These are phyloP conservation scores for Lasiodiplodia gonubiensis DNA, from an alignment of 2,329 filamentous ascomycete genomes.

Conservation along the genomic window DNA sequence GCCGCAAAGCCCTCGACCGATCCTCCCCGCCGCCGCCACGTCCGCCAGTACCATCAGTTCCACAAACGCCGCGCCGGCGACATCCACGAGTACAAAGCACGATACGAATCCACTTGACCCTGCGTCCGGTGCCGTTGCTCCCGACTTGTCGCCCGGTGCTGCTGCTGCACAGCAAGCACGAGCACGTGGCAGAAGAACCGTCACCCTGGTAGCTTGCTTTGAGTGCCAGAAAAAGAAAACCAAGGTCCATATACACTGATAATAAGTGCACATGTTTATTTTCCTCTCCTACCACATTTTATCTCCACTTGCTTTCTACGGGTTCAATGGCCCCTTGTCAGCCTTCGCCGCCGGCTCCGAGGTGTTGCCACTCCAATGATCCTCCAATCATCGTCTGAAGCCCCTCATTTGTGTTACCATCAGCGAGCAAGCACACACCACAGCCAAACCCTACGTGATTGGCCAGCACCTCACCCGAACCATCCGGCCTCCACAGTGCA, in stretches of 20 bases:
- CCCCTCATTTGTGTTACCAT: constrained; percentile 15
- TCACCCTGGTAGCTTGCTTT: constrained; percentile 21
- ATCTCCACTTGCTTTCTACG: neutral
- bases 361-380: neutral
- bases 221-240: constrained; percentile 26
- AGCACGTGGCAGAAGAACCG: constrained; percentile 14
- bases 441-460: neutral
- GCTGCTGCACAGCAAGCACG: constrained; percentile 11
- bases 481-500: neutral
- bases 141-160: neutral
- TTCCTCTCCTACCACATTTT: neutral
- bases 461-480: neutral
- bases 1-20: constrained; percentile 14
- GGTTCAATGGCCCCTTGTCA: neutral
- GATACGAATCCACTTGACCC: neutral
- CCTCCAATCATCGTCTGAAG: neutral
- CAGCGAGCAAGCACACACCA: neutral
- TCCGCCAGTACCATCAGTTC: constrained; percentile 6
- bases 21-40: neutral
- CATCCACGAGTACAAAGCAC: neutral
- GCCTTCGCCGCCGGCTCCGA: neutral
- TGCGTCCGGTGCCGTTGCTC: neutral
- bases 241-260: constrained; percentile 18
- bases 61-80: constrained; percentile 1
- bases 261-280: neutral